phyloP scores from a whole-genome alignment of 495 filamentous ascomycete species.

The Penicillium antarcticum region DNA sequence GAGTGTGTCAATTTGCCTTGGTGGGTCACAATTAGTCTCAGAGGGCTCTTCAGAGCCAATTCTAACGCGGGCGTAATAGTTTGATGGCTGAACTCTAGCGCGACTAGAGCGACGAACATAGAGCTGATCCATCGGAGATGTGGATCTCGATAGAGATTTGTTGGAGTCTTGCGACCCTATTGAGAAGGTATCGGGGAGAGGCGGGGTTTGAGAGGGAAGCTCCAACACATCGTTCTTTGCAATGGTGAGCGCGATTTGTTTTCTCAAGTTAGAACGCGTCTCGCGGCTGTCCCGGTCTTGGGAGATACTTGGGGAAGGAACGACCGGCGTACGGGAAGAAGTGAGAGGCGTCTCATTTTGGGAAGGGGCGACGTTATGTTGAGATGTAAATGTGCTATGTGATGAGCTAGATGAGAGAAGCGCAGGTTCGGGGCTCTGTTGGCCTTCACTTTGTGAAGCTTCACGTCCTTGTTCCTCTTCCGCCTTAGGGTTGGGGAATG shows the following conservation, averaged over 20 bases:
- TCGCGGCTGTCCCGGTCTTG: not conserved
- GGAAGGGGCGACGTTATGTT: no score
- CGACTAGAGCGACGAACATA: constrained; percentile 21
- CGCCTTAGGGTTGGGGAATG: no score
- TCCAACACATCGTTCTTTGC: constrained; percentile 3
- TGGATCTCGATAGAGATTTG: not conserved
- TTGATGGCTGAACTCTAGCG: constrained; percentile 15
- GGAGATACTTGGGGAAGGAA: not conserved
- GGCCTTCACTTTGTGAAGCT: no score
- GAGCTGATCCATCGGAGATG: not conserved
- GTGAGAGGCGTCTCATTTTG: not conserved
- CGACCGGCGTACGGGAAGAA: not conserved
- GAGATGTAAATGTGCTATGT: no score
- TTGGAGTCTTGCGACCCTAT: not conserved
- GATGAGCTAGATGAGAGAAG: no score
- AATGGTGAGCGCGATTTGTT: constrained; percentile 5
- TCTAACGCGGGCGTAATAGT: constrained; percentile 22
- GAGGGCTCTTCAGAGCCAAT: not conserved
- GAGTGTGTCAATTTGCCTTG: not conserved
- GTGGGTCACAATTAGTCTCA: not conserved
- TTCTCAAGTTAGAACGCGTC: not conserved
- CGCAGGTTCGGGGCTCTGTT: no score
- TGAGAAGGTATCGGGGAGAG: not conserved
- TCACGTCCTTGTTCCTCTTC: no score
- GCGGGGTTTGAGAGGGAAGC: not conserved